These are phyloP conservation scores for Crithidia sp. DNA, from an alignment of 208 protist species.

Conservation along the genomic window DNA sequence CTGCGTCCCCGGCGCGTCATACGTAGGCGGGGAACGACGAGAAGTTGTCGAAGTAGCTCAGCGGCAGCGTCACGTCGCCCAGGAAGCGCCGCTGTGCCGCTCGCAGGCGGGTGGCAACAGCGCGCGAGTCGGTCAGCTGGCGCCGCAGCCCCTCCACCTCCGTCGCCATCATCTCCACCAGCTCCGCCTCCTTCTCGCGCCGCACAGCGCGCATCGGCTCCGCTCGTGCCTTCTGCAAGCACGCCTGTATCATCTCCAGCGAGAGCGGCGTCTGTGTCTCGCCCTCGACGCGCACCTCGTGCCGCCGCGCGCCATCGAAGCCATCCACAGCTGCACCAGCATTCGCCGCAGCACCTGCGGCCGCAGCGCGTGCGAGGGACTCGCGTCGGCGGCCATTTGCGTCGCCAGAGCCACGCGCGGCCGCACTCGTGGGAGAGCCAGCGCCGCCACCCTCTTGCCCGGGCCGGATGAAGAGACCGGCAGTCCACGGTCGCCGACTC, in stretches of 20 bases:
- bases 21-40: slow-evolving; percentile 7
- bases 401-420: background rate
- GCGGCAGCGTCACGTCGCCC: slow-evolving; percentile 42
- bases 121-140: slow-evolving; percentile 29
- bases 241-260: slow-evolving; percentile 35
- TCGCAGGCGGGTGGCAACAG: slow-evolving; percentile 36
- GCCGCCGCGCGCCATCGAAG: background rate
- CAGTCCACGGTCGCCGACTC: slow-evolving; percentile 20
- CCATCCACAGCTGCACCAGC: background rate
- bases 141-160: slow-evolving; percentile 48
- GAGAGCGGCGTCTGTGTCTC: slow-evolving; percentile 46
- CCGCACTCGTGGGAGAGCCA: background rate
- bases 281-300: slow-evolving; percentile 14
- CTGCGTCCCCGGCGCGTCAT: background rate
- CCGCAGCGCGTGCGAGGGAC: no score
- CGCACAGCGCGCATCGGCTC: slow-evolving; percentile 15
- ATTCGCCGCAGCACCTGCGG: background rate
- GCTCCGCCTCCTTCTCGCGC: slow-evolving; percentile 35
- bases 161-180: slow-evolving; percentile 39
- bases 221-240: slow-evolving; percentile 11
- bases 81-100: slow-evolving; percentile 62
- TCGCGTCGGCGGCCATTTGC: background rate
- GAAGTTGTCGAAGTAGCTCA: slow-evolving; percentile 25
- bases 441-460: background rate
- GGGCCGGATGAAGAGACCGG: slow-evolving; percentile 9